Percentiles rank a stretch among this genome's conserved stretches.
Evolutionary conservation across 225 moss, liverwort and hornwort species (phyloP).

Genomic region (Pseudisothecium myosuroides): DNA sequence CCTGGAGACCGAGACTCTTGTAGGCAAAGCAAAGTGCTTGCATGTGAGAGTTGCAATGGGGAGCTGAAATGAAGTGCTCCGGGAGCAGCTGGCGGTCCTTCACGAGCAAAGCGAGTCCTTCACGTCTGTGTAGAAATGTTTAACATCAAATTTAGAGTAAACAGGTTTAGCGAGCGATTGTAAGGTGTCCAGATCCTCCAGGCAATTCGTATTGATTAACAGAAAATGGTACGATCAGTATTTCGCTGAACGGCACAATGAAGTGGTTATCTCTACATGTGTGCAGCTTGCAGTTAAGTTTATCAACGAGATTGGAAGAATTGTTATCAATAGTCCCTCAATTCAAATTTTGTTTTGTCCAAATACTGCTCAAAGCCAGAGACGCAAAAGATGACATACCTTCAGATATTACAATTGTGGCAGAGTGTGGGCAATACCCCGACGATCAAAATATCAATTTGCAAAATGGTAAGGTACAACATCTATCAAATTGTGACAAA

Average conservation of each 20-base stretch:
- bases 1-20: accelerated
- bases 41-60: background rate
- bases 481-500: background rate
- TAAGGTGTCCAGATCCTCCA: background rate
- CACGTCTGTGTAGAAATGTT: background rate
- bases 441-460: background rate
- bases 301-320: background rate
- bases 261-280: background rate
- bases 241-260: background rate
- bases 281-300: background rate
- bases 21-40: background rate
- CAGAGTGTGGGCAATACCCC: background rate
- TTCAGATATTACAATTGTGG: background rate
- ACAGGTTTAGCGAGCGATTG: background rate
- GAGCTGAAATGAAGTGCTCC: background rate
- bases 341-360: background rate
- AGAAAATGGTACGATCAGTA: background rate
- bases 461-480: too few relatives aligned
- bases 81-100: background rate
- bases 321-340: too few relatives aligned
- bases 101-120: background rate
- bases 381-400: background rate
- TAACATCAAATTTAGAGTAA: background rate
- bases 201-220: background rate
- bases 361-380: background rate